Percentiles rank a stretch among this genome's conserved stretches.
These are phyloP conservation scores for Trichoderma lentiforme DNA, from an alignment of 2,329 filamentous ascomycete species.

Conservation along the genomic window DNA sequence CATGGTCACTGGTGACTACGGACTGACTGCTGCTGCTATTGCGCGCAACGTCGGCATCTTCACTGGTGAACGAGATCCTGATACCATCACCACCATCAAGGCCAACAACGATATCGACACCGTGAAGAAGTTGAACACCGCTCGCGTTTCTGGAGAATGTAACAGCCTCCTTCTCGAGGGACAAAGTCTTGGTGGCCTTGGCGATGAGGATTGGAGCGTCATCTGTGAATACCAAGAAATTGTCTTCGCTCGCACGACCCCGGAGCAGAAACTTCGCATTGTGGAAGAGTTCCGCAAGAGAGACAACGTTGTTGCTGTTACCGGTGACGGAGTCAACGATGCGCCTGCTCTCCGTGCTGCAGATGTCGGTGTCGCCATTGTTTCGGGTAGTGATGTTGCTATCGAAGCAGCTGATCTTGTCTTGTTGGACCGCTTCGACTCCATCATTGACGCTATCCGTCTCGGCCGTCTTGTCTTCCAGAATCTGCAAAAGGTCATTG, in stretches of 20 bases:
- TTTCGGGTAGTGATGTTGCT: conserved; percentile 61
- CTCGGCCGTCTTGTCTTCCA: conserved; percentile 41
- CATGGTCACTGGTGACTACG: conserved; percentile 49
- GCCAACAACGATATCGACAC: conserved; percentile 10
- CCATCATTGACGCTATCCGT: conserved; percentile 63
- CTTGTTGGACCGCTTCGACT: conserved; percentile 67
- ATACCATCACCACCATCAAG: conserved; percentile 31
- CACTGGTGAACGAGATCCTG: conserved; percentile 45
- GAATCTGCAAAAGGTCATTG: conserved; percentile 42
- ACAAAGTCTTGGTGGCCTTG: conserved; percentile 54
- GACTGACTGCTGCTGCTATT: conserved; percentile 61
- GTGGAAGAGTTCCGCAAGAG: conserved; percentile 62
- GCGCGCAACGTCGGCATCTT: conserved; percentile 64
- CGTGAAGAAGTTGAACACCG: conserved; percentile 21
- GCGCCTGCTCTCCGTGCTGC: conserved; percentile 63
- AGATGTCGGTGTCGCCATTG: conserved; percentile 67
- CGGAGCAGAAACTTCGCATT: conserved; percentile 69
- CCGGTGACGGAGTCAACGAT: conserved; percentile 70
- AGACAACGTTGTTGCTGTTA: conserved; percentile 64
- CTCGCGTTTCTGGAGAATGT: conserved; percentile 22
- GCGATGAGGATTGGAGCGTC: conserved; percentile 43
- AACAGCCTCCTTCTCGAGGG: conserved; percentile 47
- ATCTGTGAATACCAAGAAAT: conserved; percentile 54
- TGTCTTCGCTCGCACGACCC: conserved; percentile 66
- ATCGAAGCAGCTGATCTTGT: conserved; percentile 64